Evolutionary conservation across 1,284 basidiomycete species (phyloP).

Genomic region (Sporisorium reilianum): DNA sequence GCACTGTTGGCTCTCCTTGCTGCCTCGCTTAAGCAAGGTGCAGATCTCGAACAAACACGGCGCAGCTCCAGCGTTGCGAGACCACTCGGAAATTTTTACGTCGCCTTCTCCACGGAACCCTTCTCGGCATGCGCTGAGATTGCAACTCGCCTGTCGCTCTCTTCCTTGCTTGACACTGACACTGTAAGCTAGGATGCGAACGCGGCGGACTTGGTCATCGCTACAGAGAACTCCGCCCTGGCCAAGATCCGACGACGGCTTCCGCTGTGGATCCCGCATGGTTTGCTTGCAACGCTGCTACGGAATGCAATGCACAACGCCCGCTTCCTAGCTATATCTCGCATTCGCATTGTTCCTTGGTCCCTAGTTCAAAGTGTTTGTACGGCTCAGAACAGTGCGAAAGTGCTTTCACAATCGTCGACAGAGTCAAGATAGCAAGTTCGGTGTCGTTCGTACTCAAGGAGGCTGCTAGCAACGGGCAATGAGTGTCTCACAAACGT

Average conservation of each 20-base stretch:
- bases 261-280: not conserved
- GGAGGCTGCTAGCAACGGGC: too few species aligned
- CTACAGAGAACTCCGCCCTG: not conserved
- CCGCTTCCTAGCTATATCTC: too few species aligned
- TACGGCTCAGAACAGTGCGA: too few species aligned
- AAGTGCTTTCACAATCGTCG: too few species aligned
- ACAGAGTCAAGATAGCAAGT: not conserved
- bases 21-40: slow-evolving; percentile 4
- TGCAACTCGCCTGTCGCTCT: not conserved
- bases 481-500: slow-evolving; percentile 3
- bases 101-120: not conserved
- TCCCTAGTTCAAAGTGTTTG: too few species aligned
- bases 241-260: not conserved
- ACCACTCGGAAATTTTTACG: not conserved
- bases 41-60: not conserved
- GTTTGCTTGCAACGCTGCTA: not conserved
- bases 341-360: too few species aligned
- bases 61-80: not conserved
- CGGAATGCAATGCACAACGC: not conserved
- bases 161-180: too few species aligned
- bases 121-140: not conserved
- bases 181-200: too few species aligned
- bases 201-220: not conserved
- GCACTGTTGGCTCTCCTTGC: not conserved
- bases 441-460: not conserved